phyloP scores from a whole-genome alignment of 176 grass and related monocot genomes.

The Tillandsia leiboldiana region DNA sequence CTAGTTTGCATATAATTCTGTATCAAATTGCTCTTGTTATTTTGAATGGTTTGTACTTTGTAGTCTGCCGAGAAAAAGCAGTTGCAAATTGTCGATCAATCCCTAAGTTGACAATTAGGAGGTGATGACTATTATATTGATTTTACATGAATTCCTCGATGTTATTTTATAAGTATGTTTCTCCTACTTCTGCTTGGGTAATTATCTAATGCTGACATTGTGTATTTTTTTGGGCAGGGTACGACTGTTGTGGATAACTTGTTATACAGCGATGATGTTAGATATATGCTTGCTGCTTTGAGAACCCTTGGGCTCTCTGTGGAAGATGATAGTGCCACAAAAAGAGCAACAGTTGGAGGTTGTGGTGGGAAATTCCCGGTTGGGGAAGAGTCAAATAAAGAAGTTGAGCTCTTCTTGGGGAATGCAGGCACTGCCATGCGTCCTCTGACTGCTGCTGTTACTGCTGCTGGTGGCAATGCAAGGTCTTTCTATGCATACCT shows the following conservation, averaged over 20 bases:
- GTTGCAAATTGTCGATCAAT: no score
- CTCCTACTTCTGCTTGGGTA: not conserved
- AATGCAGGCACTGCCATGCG: conserved; percentile 98
- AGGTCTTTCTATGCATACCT: conserved; percentile 30
- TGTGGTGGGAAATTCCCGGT: conserved; percentile 65
- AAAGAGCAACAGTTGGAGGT: conserved; percentile 67
- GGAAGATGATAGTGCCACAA: conserved; percentile 63
- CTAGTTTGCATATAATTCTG: no score
- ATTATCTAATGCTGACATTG: not conserved
- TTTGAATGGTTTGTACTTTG: no score
- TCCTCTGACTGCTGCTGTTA: conserved; percentile 78
- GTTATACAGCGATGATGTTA: conserved; percentile 87
- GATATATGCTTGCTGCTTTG: conserved; percentile 96
- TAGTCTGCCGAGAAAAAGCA: no score
- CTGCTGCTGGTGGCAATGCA: conserved; percentile 90
- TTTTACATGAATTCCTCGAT: not conserved
- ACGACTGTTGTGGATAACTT: conserved; percentile 92
- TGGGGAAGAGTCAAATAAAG: conserved; percentile 45
- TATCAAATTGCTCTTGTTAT: no score
- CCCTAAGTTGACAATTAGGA: no score
- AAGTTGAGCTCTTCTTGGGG: conserved; percentile 85
- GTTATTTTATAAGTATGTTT: not conserved
- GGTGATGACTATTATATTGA: no score
- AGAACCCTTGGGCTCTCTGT: conserved; percentile 78
- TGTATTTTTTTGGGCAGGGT: conserved; percentile 33